phyloP scores from a whole-genome alignment of 306 rosid genomes.

The Myrica gale region DNA sequence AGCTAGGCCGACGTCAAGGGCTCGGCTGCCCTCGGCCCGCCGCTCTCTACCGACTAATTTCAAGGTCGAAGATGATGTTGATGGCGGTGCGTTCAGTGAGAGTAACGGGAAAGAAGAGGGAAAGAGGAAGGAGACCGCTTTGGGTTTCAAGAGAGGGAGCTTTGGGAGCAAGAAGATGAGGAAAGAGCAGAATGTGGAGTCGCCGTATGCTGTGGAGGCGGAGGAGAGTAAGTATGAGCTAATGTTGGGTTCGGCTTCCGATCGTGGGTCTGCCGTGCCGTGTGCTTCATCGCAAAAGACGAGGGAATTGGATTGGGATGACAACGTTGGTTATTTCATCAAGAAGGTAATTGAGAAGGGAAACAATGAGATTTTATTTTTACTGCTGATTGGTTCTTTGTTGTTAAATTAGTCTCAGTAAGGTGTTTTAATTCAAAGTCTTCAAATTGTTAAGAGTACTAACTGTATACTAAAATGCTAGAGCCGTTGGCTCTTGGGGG shows the following conservation, averaged over 20 bases:
- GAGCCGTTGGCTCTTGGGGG: background rate
- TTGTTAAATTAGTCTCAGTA: background rate
- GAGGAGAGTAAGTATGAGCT: conserved; percentile 35
- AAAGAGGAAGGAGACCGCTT: conserved; percentile 45
- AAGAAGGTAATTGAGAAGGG: conserved; percentile 55
- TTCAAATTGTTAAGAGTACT: too few species aligned
- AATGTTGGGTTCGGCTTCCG: conserved; percentile 29
- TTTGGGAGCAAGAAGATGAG: conserved; percentile 62
- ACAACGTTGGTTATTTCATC: conserved; percentile 72
- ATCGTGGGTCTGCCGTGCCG: conserved; percentile 25
- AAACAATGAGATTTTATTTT: background rate
- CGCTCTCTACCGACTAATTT: conserved; percentile 64
- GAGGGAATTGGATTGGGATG: conserved; percentile 49
- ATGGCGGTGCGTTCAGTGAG: conserved; percentile 22
- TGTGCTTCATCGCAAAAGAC: conserved; percentile 31
- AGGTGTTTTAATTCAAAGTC: background rate
- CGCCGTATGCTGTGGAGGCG: conserved; percentile 53
- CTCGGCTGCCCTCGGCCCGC: conserved; percentile 68
- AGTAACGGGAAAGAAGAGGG: conserved; percentile 39
- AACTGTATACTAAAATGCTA: background rate
- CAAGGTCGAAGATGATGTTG: conserved; percentile 33
- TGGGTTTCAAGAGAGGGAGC: conserved; percentile 45
- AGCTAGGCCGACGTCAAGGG: conserved; percentile 70
- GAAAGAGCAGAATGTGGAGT: conserved; percentile 47
- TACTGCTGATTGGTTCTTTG: background rate